phyloP scores from a whole-genome alignment of 345 rosid genomes.

The Brassica cretica region DNA sequence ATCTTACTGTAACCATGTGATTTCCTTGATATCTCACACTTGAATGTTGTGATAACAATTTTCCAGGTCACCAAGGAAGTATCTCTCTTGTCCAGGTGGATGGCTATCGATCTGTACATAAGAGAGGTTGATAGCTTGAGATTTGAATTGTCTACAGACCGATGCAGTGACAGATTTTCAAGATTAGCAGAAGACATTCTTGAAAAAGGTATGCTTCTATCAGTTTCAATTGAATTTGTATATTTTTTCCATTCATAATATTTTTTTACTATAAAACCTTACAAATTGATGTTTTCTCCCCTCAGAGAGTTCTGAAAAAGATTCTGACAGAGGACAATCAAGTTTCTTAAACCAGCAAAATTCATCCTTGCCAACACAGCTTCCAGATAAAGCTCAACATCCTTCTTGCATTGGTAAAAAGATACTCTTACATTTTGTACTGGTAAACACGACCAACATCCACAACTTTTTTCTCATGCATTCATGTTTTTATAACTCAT shows the following conservation, averaged over 20 bases:
- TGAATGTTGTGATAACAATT: constrained; percentile 27
- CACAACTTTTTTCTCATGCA: background rate
- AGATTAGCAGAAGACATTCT: constrained; percentile 81
- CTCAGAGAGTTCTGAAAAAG: constrained; percentile 57
- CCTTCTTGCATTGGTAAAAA: constrained; percentile 81
- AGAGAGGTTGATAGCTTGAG: constrained; percentile 89
- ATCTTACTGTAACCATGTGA: background rate
- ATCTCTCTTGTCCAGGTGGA: constrained; percentile 94
- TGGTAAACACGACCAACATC: background rate
- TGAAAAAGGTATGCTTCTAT: constrained; percentile 55
- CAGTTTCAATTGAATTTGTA: background rate
- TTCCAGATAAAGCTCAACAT: constrained; percentile 84
- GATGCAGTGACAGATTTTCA: constrained; percentile 65
- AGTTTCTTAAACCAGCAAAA: constrained; percentile 53
- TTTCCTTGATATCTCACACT: background rate
- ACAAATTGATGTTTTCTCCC: constrained; percentile 11
- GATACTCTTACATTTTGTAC: background rate
- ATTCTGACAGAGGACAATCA: constrained; percentile 51
- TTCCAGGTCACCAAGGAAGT: constrained; percentile 93
- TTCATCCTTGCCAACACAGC: constrained; percentile 72
- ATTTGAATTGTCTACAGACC: constrained; percentile 83
- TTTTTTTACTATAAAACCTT: background rate
- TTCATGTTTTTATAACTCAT: constrained; percentile 18
- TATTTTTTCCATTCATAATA: background rate
- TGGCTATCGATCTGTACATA: constrained; percentile 89